Conservation (phyloP, 208 protist species). For the Trichomonas tenax region DNA sequence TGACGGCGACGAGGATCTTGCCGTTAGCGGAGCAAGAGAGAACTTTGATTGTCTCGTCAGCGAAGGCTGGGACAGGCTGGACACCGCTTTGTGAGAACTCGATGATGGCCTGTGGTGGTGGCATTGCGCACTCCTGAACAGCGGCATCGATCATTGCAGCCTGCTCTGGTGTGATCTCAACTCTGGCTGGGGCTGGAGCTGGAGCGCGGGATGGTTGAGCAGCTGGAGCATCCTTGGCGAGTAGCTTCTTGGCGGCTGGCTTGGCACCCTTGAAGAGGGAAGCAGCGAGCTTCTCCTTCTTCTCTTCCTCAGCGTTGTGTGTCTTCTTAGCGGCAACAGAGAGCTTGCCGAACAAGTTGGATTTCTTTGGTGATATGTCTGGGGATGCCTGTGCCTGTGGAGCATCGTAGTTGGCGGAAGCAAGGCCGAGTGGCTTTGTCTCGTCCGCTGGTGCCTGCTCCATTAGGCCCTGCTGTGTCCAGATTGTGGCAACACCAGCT, state of each 20-base stretch:
- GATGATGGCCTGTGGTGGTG: not conserved
- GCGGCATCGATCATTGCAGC: not conserved
- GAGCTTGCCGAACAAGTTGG: not conserved
- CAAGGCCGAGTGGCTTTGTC: not conserved
- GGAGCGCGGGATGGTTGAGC: not conserved
- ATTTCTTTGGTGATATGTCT: not conserved
- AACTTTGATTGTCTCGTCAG: not conserved
- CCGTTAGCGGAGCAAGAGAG: not conserved
- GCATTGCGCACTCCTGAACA: not conserved
- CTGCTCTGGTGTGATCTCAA: not conserved
- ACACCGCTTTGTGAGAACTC: not conserved
- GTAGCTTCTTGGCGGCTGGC: not conserved
- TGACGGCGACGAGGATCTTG: not conserved
- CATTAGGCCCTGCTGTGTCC: not conserved
- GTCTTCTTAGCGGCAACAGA: not conserved
- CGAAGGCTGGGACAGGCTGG: not conserved
- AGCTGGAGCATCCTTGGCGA: not conserved
- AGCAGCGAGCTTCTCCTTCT: not conserved
- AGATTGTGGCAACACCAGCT: not conserved
- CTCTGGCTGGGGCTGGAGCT: not conserved
- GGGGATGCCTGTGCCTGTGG: not conserved
- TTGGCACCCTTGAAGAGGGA: not conserved
- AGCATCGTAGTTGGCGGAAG: not conserved
- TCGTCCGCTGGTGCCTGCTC: not conserved
- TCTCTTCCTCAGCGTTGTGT: not conserved